Evolutionary conservation across 2,329 filamentous ascomycete genomes (phyloP).

Genomic region (Mariannaea elegans): DNA sequence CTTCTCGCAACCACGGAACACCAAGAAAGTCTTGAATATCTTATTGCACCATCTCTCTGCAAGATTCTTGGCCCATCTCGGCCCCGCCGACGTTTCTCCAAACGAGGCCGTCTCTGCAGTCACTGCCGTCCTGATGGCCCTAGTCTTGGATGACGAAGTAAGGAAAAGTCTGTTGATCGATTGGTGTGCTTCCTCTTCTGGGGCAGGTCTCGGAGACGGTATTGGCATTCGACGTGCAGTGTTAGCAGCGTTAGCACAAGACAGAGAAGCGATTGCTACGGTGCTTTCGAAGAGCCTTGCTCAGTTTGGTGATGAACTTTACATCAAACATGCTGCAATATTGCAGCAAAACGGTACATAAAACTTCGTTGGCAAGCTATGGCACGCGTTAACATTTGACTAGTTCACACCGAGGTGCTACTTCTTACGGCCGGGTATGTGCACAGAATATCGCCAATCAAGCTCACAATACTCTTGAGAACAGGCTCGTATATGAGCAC

Average conservation of each 20-base stretch:
- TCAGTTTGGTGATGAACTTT: constrained; percentile 86
- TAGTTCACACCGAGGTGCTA: constrained; percentile 82
- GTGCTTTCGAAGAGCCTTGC: constrained; percentile 74
- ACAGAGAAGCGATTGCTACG: constrained; percentile 59
- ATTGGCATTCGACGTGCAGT: constrained; percentile 74
- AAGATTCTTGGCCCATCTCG: constrained; percentile 51
- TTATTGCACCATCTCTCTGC: constrained; percentile 54
- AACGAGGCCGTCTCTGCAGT: constrained; percentile 62
- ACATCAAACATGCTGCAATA: constrained; percentile 85
- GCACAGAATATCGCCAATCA: constrained; percentile 70
- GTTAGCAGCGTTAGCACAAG: constrained; percentile 64
- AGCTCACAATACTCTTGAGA: constrained; percentile 73
- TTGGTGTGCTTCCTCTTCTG: constrained; percentile 73
- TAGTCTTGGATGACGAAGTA: constrained; percentile 58
- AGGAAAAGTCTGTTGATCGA: constrained; percentile 64
- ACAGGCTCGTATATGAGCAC: constrained; percentile 78
- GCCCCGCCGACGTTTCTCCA: constrained; percentile 42
- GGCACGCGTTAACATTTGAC: constrained; percentile 33
- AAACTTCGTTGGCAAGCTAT: fast-evolving
- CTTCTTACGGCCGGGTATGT: constrained; percentile 82
- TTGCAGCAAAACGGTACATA: constrained; percentile 84
- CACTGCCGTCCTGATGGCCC: constrained; percentile 62
- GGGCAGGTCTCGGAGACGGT: constrained; percentile 70
- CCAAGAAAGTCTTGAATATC: constrained; percentile 39
- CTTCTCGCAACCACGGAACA: constrained; percentile 38